Percentiles rank a stretch among this genome's conserved stretches.
Conservation (phyloP, 2,329 filamentous ascomycete species). For the Penicillium sp. region DNA sequence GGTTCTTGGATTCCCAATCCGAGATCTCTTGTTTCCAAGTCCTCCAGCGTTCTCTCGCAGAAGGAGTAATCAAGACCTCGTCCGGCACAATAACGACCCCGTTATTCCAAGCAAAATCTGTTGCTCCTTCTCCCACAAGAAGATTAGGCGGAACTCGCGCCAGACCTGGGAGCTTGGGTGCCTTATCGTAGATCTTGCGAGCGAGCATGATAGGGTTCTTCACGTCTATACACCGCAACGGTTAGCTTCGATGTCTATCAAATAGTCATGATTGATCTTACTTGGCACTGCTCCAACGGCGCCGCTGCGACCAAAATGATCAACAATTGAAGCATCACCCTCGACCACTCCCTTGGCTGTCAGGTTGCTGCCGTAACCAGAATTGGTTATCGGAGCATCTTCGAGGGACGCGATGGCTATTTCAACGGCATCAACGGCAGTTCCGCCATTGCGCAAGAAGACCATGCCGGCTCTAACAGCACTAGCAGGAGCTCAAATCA, state of each 20-base stretch:
- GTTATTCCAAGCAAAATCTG: conserved; percentile 80
- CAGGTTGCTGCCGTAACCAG: conserved; percentile 93
- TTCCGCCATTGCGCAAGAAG: conserved; percentile 75
- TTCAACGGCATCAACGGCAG: conserved; percentile 86
- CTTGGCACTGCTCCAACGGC: conserved; percentile 89
- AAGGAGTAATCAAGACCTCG: conserved; percentile 77
- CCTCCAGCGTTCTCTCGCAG: conserved; percentile 75
- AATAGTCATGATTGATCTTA: conserved; percentile 54
- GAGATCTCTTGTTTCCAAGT: conserved; percentile 67
- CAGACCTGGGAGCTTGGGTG: conserved; percentile 76
- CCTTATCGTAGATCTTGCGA: conserved; percentile 77
- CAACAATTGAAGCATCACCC: conserved; percentile 91
- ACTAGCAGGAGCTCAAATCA: conserved; percentile 50
- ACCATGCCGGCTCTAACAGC: conserved; percentile 84
- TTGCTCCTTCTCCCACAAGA: conserved; percentile 82
- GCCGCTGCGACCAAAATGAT: conserved; percentile 87
- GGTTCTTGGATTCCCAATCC: conserved; percentile 44
- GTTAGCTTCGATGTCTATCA: conserved; percentile 9
- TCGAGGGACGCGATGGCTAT: conserved; percentile 86
- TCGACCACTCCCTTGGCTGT: conserved; percentile 89
- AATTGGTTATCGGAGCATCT: conserved; percentile 94
- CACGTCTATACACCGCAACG: conserved; percentile 50
- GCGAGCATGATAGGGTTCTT: conserved; percentile 91
- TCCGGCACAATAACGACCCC: conserved; percentile 74
- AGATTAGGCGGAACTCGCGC: conserved; percentile 91